These are phyloP conservation scores for Fraxinus paxiana DNA, from an alignment of 305 asterid genomes.

Conservation along the genomic window DNA sequence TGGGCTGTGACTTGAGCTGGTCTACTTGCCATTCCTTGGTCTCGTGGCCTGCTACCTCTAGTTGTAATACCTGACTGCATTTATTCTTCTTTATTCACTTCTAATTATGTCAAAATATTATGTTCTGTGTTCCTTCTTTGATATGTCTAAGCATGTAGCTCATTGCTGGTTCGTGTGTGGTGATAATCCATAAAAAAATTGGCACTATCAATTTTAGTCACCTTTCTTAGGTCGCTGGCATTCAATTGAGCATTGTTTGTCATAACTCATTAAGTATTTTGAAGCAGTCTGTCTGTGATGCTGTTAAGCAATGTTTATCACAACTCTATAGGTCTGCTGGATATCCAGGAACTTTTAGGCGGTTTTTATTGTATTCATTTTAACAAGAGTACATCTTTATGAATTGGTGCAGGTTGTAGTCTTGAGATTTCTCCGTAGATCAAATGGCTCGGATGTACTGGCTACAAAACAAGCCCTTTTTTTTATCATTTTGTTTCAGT, in stretches of 20 bases:
- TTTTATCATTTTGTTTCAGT: slow-evolving; percentile 75
- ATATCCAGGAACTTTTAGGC: neutral
- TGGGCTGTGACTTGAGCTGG: neutral
- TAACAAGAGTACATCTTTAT: slow-evolving; percentile 10
- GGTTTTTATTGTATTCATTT: neutral
- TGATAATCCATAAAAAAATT: neutral
- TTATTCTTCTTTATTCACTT: neutral
- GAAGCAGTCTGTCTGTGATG: neutral
- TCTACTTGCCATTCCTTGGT: neutral
- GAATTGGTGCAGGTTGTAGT: slow-evolving; percentile 70
- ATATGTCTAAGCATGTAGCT: neutral
- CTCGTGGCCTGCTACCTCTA: neutral
- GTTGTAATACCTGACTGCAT: neutral
- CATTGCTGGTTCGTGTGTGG: neutral
- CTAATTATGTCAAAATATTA: neutral
- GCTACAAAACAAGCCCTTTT: slow-evolving; percentile 84
- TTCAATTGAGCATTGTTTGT: neutral
- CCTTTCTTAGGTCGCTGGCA: neutral
- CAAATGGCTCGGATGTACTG: slow-evolving; percentile 86
- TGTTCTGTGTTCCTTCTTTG: neutral
- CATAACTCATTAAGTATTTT: neutral
- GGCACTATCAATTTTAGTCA: neutral
- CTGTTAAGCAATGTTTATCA: neutral
- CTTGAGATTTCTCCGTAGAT: slow-evolving; percentile 80
- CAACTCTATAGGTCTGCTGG: neutral